Evolutionary conservation across 129 eudicot species (phyloP).

Genomic region (Artemisia annua): DNA sequence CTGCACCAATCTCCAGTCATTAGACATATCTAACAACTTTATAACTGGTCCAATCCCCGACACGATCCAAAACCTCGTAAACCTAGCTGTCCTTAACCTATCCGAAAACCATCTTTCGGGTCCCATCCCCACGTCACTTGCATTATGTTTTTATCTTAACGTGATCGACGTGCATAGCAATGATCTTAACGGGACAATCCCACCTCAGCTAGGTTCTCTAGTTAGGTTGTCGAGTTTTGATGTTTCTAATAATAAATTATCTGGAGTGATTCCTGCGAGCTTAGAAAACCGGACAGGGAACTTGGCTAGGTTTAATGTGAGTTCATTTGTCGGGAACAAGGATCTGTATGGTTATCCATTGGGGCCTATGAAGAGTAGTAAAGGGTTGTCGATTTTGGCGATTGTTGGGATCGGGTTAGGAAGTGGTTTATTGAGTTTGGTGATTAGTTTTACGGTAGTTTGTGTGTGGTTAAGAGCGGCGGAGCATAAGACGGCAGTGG

Average conservation of each 20-base stretch:
- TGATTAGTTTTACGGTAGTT: constrained; percentile 57
- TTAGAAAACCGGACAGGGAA: constrained; percentile 61
- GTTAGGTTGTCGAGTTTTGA: constrained; percentile 56
- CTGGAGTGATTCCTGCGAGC: constrained; percentile 62
- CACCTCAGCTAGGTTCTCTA: constrained; percentile 58
- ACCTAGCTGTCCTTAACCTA: constrained; percentile 63
- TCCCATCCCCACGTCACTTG: constrained; percentile 43
- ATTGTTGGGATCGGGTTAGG: constrained; percentile 83
- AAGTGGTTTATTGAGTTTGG: constrained; percentile 74
- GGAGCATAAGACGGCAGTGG: constrained; percentile 40
- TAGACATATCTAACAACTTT: constrained; percentile 67
- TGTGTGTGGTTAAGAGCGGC: constrained; percentile 67
- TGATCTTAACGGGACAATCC: constrained; percentile 48
- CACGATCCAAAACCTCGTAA: constrained; percentile 39
- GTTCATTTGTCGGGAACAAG: constrained; percentile 55
- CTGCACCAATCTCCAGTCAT: constrained; percentile 52
- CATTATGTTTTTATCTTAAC: constrained; percentile 54
- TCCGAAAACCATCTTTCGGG: constrained; percentile 50
- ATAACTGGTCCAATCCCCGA: constrained; percentile 52
- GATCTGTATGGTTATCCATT: constrained; percentile 71
- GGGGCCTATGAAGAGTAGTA: constrained; percentile 42
- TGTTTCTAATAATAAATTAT: constrained; percentile 46
- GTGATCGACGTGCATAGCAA: constrained; percentile 66
- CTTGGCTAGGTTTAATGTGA: constrained; percentile 53
- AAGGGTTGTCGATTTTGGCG: constrained; percentile 58